A percentile compares a stretch with the other conserved stretches of the same genome.
Evolutionary conservation across 2,329 filamentous ascomycete species (phyloP).

Genomic region (Nigrospora oryzae): DNA sequence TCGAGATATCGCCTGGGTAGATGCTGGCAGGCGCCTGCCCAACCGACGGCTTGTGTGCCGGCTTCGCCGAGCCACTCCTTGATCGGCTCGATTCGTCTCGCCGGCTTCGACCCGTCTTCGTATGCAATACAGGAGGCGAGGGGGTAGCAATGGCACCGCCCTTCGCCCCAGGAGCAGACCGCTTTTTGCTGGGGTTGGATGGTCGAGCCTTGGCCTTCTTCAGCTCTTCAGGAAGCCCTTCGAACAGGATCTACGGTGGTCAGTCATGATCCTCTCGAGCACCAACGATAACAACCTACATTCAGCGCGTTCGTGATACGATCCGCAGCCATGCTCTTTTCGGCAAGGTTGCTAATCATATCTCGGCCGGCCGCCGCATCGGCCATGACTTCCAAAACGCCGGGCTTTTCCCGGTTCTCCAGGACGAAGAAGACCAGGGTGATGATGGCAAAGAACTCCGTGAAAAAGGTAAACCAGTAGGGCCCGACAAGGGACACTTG

Average conservation of each 20-base stretch:
- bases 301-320: slow-evolving; percentile 70
- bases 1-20: slow-evolving; percentile 3
- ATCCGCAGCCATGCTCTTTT: slow-evolving; percentile 82
- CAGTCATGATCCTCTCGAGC: slow-evolving; percentile 8
- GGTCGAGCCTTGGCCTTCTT: slow-evolving; percentile 36
- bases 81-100: slow-evolving; percentile 1
- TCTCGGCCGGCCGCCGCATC: slow-evolving; percentile 82
- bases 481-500: slow-evolving; percentile 68
- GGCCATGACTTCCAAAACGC: slow-evolving; percentile 69
- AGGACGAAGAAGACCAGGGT: slow-evolving; percentile 73
- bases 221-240: slow-evolving; percentile 68
- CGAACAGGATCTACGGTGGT: slow-evolving; percentile 61
- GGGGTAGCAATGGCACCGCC: slow-evolving; percentile 18
- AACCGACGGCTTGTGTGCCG: background rate
- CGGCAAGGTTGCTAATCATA: slow-evolving; percentile 69
- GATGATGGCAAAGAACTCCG: slow-evolving; percentile 73
- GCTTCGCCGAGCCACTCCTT: slow-evolving; percentile 1
- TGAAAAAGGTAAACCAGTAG: slow-evolving; percentile 83
- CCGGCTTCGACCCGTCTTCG: slow-evolving; percentile 1
- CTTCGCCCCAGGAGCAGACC: slow-evolving; percentile 40
- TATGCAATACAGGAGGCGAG: slow-evolving; percentile 17
- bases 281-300: slow-evolving; percentile 37
- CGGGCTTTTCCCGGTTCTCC: slow-evolving; percentile 69
- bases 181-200: slow-evolving; percentile 41
- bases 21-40: slow-evolving; percentile 1